These are phyloP conservation scores for Sphagnum tenellum DNA, from an alignment of 225 moss, liverwort and hornwort species.

Conservation along the genomic window DNA sequence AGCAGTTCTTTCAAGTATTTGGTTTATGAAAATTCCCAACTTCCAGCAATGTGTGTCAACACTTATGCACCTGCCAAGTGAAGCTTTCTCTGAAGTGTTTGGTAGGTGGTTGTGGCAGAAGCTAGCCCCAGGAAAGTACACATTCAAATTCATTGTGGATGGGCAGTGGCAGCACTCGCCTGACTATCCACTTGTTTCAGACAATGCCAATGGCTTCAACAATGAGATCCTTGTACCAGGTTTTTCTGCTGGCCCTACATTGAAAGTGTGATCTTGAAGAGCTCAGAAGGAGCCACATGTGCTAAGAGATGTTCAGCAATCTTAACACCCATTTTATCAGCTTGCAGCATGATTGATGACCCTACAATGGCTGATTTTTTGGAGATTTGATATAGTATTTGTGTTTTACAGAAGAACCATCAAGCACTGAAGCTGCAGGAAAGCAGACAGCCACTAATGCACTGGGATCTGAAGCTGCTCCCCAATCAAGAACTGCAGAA, in stretches of 20 bases:
- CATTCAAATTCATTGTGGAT: slow-evolving; percentile 63
- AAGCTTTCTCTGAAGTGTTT: too few species aligned
- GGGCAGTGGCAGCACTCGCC: slow-evolving; percentile 40
- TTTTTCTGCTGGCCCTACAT: slow-evolving; percentile 3
- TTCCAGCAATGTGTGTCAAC: background rate
- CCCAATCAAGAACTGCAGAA: background rate
- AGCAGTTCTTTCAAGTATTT: too few species aligned
- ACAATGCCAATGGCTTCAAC: slow-evolving; percentile 40
- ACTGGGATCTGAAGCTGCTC: slow-evolving; percentile 12
- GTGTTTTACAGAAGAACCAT: slow-evolving; percentile 18
- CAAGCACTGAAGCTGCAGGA: slow-evolving; percentile 14
- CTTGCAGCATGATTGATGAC: too few species aligned
- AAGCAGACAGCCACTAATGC: slow-evolving; percentile 14
- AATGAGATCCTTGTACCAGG: slow-evolving; percentile 41
- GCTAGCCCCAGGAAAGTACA: slow-evolving; percentile 63
- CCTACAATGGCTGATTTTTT: too few species aligned
- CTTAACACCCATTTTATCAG: too few species aligned
- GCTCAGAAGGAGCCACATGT: background rate
- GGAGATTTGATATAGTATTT: too few species aligned
- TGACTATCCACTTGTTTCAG: slow-evolving; percentile 24
- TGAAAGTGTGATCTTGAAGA: too few species aligned
- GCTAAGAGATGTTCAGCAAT: background rate
- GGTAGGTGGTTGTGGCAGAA: slow-evolving; percentile 32
- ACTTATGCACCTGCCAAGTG: too few species aligned
- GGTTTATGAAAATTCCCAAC: background rate